Base-by-base conservation (phyloP, 2,329 filamentous ascomycete genomes). In the Neonectria neomacrospora region DNA sequence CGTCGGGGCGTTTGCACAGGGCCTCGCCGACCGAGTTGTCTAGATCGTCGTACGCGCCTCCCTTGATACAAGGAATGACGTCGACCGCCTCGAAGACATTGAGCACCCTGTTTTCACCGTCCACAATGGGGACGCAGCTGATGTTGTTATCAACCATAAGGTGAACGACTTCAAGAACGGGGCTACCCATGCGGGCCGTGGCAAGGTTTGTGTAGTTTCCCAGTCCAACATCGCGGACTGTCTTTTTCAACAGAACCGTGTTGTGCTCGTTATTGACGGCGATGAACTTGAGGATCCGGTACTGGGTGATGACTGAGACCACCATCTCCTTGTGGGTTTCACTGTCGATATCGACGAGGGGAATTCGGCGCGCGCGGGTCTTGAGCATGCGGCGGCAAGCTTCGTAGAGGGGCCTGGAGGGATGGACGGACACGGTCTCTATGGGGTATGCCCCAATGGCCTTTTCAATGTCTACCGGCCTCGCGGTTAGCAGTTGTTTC, bases 71-170 rank as follows among this genome's bases (percentile, higher is more conserved):
- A 0, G 94, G 91, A 71, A 99, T 97, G 64, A 99, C 94, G 79
- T 99, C 96, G 54, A 99, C 94, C 2, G 96, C 93, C 80, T 99
- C 96, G 74, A 99, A 99, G 11, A 98, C 94, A 74, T 99, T 99
- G 67, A 98, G 88, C 0, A 99, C 89, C 78, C 88, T 82, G 72
- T 86, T 84, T 39, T 93, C 88, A 52, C 86, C 86, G 73, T 98
- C 96, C 58, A 99, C 82, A 60, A 99, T 96, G 10, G 96, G 96
- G 37, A 99, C 91, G 73, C 94, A 96, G 44, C 93, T 97, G 73
- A 99, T 98, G 79, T 93, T 97, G 78, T 91, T 86, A 78, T 93
- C 90, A 55, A 99, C 96, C 84, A 99, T 91, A 78, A 93, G 86
- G 75, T 97, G 93, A 65, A 99, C 97, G 30, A 97, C 94, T 70